Base-by-base conservation (phyloP, 2,329 filamentous ascomycete species). In the Talaromyces sp. region DNA sequence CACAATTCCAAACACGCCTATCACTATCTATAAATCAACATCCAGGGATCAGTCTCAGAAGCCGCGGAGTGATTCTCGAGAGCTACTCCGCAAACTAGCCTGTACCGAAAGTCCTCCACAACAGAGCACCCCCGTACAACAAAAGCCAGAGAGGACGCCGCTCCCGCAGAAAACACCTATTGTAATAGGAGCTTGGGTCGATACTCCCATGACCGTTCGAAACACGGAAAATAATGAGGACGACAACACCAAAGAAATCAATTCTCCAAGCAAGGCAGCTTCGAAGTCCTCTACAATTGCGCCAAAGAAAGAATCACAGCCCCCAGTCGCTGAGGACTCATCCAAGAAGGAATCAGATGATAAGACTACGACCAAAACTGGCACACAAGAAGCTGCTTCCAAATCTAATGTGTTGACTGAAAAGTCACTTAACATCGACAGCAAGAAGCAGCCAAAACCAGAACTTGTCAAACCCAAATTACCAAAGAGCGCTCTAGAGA, bases 131-230 rank as follows among this genome's bases (percentile, higher is more conserved):
- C 74, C 73, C 2, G 69, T 74, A 37, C 65, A 65, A 46, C 59
- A 65, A 22, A 75, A 70, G 54, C 52, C 64, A 5, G 64, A 65
- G 13, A 64, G 70, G 33, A 64, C 70, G 28, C 67, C 63, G 25
- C 67, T 74, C 19, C 73, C 74, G 36, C 70, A 73, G 35, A 75
- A 77, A 61, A 79, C 77, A 1, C 77, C 77, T 2, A 68, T 73
- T 37, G 75, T 78, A 9, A 72, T 71, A 17, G 77, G 77, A 11
- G 76, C 75, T 2, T 79, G 75, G 75, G 73, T 77, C 35, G 76
- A 79, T 62, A 79, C 77, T 1, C 76, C 77, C 3, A 64, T 77
- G 62, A 74, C 75, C 11, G 74, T 76, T 54, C 68, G 69, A 33
- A 61, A 66, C 28, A 48, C 64, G 6, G 57, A 64, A 21, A 65